These are phyloP conservation scores for Tanacetum coccineum DNA, from an alignment of 129 eudicot species.

Conservation along the genomic window DNA sequence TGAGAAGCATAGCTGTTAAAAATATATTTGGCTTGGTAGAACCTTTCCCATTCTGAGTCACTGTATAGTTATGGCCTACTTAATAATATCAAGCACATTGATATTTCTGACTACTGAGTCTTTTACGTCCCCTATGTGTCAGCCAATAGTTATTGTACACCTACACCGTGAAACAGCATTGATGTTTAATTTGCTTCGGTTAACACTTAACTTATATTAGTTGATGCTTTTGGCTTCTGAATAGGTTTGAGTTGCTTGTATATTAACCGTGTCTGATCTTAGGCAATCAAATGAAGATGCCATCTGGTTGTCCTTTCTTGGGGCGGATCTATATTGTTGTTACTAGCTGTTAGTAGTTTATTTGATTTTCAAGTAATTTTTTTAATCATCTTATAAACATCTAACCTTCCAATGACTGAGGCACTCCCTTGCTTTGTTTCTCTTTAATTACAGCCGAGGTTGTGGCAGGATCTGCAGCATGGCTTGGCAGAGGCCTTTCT, in stretches of 20 bases:
- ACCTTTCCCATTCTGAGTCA: conserved; percentile 10
- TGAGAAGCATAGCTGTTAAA: conserved; percentile 5
- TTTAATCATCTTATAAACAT: background rate
- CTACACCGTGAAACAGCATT: background rate
- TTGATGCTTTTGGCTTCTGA: conserved; percentile 5
- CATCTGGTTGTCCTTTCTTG: background rate
- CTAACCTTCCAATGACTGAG: background rate
- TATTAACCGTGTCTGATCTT: conserved; percentile 11
- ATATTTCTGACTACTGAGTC: conserved; percentile 15
- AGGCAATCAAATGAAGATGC: conserved; percentile 14
- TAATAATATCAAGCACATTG: conserved; percentile 21
- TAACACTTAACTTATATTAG: background rate
- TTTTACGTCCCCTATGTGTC: conserved; percentile 2
- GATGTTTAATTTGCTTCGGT: background rate
- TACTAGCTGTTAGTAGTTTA: conserved; percentile 15
- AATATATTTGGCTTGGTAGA: background rate
- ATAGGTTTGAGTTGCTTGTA: conserved; percentile 4
- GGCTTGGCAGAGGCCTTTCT: conserved; percentile 98
- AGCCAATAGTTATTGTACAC: background rate
- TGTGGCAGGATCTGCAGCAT: conserved; percentile 98
- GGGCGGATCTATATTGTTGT: too few species aligned
- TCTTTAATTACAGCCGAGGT: conserved; percentile 73
- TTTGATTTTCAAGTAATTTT: conserved; percentile 3
- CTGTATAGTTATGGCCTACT: background rate
- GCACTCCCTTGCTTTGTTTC: conserved; percentile 18